phyloP scores from a whole-genome alignment of 176 grass and related monocot genomes.

The bread wheat (Triticum aestivum) region IWGSC_CS_RefSeq_v2.1 NC_057812.1:565515030-565515529 shows the following conservation, averaged over 20 bases:
- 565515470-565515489: neutral
- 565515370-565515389: neutral
- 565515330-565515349: neutral
- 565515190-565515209: constrained; percentile 2
- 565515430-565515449: neutral
- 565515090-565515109: constrained; percentile 23
- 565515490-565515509: neutral
- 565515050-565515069: neutral
- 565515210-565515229: neutral
- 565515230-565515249: neutral
- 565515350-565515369: neutral
- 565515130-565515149: neutral
- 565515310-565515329: constrained; percentile 11
- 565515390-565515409: neutral
- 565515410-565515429: neutral
- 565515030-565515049: neutral
- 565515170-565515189: neutral
- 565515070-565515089: neutral
- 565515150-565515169: neutral
- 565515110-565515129: neutral
- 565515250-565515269: neutral
- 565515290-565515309: neutral
- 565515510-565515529: neutral
- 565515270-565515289: neutral
- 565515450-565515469: neutral